Conservation (phyloP, 2,329 filamentous ascomycete species). For the Didymella pinodella region DNA sequence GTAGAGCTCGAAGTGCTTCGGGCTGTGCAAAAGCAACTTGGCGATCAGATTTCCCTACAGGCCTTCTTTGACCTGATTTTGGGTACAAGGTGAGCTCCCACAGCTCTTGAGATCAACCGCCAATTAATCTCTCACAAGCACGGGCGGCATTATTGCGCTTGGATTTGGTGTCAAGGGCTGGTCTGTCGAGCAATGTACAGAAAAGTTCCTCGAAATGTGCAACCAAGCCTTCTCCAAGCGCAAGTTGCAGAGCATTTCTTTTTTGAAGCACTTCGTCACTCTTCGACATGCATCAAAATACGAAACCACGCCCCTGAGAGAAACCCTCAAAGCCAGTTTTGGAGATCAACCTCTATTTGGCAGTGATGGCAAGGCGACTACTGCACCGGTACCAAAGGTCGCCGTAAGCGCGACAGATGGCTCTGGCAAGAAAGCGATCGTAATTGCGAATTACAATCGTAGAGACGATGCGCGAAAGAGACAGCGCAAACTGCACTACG, state of each 20-base stretch:
- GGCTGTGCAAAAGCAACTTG: constrained; percentile 52
- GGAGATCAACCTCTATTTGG: not conserved
- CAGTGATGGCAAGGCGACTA: not conserved
- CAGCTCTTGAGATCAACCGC: not conserved
- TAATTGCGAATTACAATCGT: not conserved
- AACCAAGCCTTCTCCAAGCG: not conserved
- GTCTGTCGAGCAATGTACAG: not conserved
- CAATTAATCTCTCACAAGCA: constrained; percentile 26
- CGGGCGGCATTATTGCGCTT: constrained; percentile 51
- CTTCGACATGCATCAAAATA: not conserved
- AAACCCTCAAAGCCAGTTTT: not conserved
- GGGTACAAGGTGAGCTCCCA: constrained; percentile 32
- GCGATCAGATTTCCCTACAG: constrained; percentile 52
- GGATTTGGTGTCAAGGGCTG: not conserved
- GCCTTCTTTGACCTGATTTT: constrained; percentile 60
- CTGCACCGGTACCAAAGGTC: not conserved
- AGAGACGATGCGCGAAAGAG: not conserved
- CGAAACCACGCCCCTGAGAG: not conserved
- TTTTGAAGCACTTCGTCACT: not conserved
- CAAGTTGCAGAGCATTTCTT: not conserved
- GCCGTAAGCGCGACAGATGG: not conserved
- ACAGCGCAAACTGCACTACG: not conserved
- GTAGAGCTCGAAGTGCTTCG: constrained; percentile 56
- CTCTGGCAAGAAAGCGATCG: not conserved
- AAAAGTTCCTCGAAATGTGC: not conserved